These are phyloP conservation scores for Auricularia cornea DNA, from an alignment of 768 basidiomycete genomes.

Conservation along the genomic window DNA sequence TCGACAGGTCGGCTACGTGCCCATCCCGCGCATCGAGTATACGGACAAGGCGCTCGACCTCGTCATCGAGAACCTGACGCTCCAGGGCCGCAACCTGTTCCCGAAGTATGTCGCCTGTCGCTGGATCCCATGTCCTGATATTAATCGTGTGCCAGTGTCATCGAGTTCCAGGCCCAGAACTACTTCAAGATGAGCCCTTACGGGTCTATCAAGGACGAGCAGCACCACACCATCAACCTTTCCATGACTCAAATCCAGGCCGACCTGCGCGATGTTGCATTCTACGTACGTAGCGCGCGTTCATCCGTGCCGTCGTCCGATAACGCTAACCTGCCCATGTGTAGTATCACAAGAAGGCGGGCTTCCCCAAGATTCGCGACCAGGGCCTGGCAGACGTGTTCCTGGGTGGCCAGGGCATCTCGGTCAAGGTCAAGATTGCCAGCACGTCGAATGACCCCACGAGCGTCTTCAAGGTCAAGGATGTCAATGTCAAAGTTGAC, in stretches of 20 bases:
- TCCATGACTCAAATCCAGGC: slow-evolving; percentile 82
- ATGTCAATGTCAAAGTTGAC: slow-evolving; percentile 74
- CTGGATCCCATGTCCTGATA: not conserved
- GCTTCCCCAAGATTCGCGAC: slow-evolving; percentile 72
- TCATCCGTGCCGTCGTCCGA: not conserved
- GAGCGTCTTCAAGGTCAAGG: slow-evolving; percentile 65
- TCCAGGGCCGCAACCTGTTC: slow-evolving; percentile 83
- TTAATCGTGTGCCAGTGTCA: slow-evolving; percentile 21
- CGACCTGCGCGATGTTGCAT: slow-evolving; percentile 89
- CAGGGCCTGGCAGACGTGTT: slow-evolving; percentile 80
- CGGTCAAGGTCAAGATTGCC: slow-evolving; percentile 53
- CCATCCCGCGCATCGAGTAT: slow-evolving; percentile 92
- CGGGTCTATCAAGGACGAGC: slow-evolving; percentile 41
- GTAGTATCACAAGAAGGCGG: slow-evolving; percentile 58
- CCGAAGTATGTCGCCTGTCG: slow-evolving; percentile 39
- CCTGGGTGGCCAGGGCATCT: slow-evolving; percentile 76
- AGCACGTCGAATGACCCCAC: slow-evolving; percentile 50
- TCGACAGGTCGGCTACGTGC: slow-evolving; percentile 61
- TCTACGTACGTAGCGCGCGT: slow-evolving; percentile 37
- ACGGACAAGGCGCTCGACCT: slow-evolving; percentile 79
- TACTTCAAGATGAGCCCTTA: slow-evolving; percentile 82
- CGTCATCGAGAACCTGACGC: slow-evolving; percentile 86
- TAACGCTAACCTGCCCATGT: not conserved
- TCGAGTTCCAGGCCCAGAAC: slow-evolving; percentile 70
- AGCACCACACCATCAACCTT: slow-evolving; percentile 65